Evolutionary conservation across 768 basidiomycete genomes (phyloP), one percentile per base, ranked within the genome.

Genomic region (Rhizopogon rudus): DNA sequence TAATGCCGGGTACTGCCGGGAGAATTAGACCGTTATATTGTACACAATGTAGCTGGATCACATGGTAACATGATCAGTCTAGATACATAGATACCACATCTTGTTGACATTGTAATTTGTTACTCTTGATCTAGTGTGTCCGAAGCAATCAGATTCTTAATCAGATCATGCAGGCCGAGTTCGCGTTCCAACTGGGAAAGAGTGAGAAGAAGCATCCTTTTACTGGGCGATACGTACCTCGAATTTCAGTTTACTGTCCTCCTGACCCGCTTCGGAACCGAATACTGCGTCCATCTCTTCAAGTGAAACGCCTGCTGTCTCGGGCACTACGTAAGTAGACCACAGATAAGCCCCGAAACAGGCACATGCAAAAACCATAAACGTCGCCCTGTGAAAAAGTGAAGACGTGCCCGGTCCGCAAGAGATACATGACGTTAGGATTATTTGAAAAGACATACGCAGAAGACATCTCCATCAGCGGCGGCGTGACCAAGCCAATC

Each of bases 241-340:
- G 29, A 64, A 63, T 59, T 80, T 83, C 57, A 80, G 58, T 14
- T 63, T 62, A 8, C 66, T 62, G 60, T 90, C 87, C 52, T 84
- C 82, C 40, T 62, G 71, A 0, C 80, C 85, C 14, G 75, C 82
- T n/a, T 77, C 72, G 1, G 81, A 81, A 40, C 74, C 75, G 61
- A 91, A 91, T 10, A 90, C 70, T 6, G 69, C 75, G 63, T 92
- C 89, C 46, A 91, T 83, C 65, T 89, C 88, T 60, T 92, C 90
- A 1, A 91, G 68, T 6, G 88, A 82, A 3, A 89, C 72, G 56
- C 85, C 84, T 28, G 87, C 87, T 13, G 89, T 92, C 71, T 92
- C 89, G 2, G 88, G 90, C 0, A 92, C 83, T 56, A 71, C 53
- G 56, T 81, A 75, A 5, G 81, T 86, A 28, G 85, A 75, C 89